Conservation (phyloP, 768 basidiomycete genomes). For the Coprinopsis sp. region DNA sequence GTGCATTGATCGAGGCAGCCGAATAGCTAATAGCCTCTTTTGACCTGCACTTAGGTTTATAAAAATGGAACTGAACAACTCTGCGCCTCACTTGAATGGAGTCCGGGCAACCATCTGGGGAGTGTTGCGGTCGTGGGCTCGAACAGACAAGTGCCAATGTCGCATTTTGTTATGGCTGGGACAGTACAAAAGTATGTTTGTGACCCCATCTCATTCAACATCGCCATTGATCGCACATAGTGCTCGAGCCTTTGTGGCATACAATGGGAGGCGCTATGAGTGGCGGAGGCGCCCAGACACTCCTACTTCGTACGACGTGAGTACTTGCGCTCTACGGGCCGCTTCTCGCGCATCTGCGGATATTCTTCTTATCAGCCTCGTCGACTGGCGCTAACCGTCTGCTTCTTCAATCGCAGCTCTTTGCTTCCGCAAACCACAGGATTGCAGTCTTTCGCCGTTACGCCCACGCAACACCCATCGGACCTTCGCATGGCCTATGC, state of each 20-base stretch:
- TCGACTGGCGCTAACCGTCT: neutral
- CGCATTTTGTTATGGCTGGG: conserved; percentile 53
- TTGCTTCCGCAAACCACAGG: conserved; percentile 40
- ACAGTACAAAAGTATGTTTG: conserved; percentile 40
- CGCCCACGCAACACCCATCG: conserved; percentile 50
- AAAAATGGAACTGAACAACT: conserved; percentile 42
- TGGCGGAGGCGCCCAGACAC: conserved; percentile 54
- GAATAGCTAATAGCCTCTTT: neutral
- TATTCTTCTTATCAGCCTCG: neutral
- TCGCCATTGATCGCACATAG: conserved; percentile 27
- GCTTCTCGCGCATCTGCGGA: too few relatives aligned
- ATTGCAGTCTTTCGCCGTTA: conserved; percentile 59
- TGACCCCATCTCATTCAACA: conserved; percentile 22
- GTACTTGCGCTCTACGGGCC: too few relatives aligned
- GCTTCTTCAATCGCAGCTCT: conserved; percentile 32
- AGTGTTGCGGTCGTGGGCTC: conserved; percentile 49
- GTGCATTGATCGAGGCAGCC: neutral
- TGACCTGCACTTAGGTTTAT: conserved; percentile 28
- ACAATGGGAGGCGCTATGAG: conserved; percentile 57
- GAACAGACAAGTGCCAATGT: conserved; percentile 50
- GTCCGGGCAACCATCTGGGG: conserved; percentile 50
- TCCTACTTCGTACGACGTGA: conserved; percentile 58
- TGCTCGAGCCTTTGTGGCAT: conserved; percentile 54
- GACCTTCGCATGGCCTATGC: conserved; percentile 58
- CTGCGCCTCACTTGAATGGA: conserved; percentile 47